Evolutionary conservation across 2,329 filamentous ascomycete genomes (phyloP).

Genomic region (Chaetothyriales sp.): DNA sequence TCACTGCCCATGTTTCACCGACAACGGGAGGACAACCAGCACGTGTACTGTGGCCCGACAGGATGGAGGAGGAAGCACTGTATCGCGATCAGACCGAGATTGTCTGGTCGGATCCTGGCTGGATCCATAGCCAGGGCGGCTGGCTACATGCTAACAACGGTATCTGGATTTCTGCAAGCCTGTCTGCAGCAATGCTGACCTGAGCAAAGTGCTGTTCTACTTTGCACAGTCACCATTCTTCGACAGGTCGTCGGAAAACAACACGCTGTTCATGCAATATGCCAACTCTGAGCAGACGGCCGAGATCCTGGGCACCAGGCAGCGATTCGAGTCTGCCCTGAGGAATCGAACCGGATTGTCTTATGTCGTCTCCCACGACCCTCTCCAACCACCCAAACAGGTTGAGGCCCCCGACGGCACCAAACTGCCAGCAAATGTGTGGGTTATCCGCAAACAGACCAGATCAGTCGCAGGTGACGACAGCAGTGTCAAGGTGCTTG

Average conservation of each 20-base stretch:
- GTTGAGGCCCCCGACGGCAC: slow-evolving; percentile 25
- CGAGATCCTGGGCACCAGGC: slow-evolving; percentile 38
- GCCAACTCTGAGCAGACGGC: slow-evolving; percentile 35
- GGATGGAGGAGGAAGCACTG: not conserved
- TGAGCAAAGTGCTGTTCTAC: slow-evolving; percentile 40
- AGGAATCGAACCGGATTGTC: slow-evolving; percentile 42
- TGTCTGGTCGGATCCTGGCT: slow-evolving; percentile 13
- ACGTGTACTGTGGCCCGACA: no score
- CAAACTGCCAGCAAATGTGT: slow-evolving; percentile 37
- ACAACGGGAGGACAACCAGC: no score
- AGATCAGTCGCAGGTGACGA: slow-evolving; percentile 26
- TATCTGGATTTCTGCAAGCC: slow-evolving; percentile 1
- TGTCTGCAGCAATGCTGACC: slow-evolving; percentile 2
- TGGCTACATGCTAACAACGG: slow-evolving; percentile 17
- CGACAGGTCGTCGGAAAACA: slow-evolving; percentile 46
- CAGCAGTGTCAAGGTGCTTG: slow-evolving; percentile 39
- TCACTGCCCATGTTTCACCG: no score
- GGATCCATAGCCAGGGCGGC: slow-evolving; percentile 14
- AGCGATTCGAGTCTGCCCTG: slow-evolving; percentile 40
- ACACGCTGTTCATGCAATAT: slow-evolving; percentile 36
- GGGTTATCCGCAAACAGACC: slow-evolving; percentile 46
- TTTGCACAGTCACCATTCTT: slow-evolving; percentile 50
- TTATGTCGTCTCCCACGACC: slow-evolving; percentile 45
- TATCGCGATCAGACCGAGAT: slow-evolving; percentile 11
- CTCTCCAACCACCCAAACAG: slow-evolving; percentile 33